Base-by-base conservation (phyloP, 2,329 filamentous ascomycete genomes). In the Pseudogymnoascus sp. region DNA sequence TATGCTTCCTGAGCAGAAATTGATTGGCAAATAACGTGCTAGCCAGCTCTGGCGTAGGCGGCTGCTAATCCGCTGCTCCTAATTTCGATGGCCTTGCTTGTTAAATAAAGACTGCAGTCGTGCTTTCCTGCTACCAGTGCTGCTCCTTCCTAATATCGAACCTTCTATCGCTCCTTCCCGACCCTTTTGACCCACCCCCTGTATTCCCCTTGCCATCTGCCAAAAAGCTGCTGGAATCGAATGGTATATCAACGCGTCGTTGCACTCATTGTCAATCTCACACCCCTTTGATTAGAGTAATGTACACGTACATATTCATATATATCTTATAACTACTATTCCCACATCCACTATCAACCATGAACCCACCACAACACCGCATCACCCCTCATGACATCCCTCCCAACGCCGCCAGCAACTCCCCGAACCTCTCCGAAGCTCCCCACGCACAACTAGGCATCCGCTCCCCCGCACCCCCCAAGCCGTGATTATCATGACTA, bases 381-480 rank as follows among this genome's bases (percentile, higher is more conserved):
- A 11, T 11, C 1, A 12, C 19, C 41, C 41, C n/a, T 52, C 43
- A 49, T 19, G 21, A 8, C 12, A 26, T 6, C 35, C 10, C 26
- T 14, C 39, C 60, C 10, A 61, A 52, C 23, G 60, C 37, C 19
- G 60, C 41, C n/a, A 61, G 12, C 26, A 49, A 31, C 38, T 43
- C 41, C 12, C 31, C 23, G 31, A 49, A 61, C 21, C 45, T 52
- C 26, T 61, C 60, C 11, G 60, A 23, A 21, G 60, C 60, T 3
- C 60, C 60, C 60, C 60, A 61, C 3, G 45, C 29, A 23, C 26
- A 61, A 61, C 21, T 52, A 16, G 14, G 23, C 45, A 39, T 35
- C 23, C 60, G 19, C n/a, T 35, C 60, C 3, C 60, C 26, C 14
- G 14, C 11, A 7, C 21, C 37, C 11, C 38, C 37, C 7, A n/a